Base-by-base conservation (phyloP, 345 rosid genomes). In the Zanthoxylum bungeanum region DNA sequence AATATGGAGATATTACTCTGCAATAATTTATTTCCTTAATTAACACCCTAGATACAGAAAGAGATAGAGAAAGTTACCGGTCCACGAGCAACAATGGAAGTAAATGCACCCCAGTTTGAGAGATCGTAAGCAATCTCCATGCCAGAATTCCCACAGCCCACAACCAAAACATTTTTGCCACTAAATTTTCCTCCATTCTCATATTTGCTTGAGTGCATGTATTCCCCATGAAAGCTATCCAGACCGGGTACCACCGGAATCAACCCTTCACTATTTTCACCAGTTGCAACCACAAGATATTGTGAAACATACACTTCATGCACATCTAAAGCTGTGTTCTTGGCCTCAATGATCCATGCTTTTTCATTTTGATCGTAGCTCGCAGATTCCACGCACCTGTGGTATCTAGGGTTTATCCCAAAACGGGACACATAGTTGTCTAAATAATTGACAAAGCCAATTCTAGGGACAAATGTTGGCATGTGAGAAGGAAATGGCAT, bases 101-200 rank as follows among this genome's bases (percentile, higher is more conserved):
- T 75, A 0, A 40, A 57, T 27, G 86, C 91, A 36, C 76, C 77
- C 7, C 33, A 34, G n/a, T 47, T 78, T 5, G 81, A 73, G 9
- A 88, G 31, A 66, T 86, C 93, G 40, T 77, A 82, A 6, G 88
- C 85, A 24, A 88, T 90, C 71, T 86, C 96, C 88, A 88, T 82
- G 5, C 91, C 91, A 3, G 89, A 90, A 49, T 86, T 88, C 1
- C 96, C 91, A 70, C 85, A 66, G 9, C 96, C 89, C 9, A 88
- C 88, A 2, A 90, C 96, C 56, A 90, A 31, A 53, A 86, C 89
- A 24, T 78, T 33, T 76, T 81, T 80, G 9, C 39, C 3, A 44
- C 9, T 14, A 17, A 71, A 83, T 2, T 7, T 52, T 17, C 21
- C 28, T 0, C 83, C 87, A 66, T 81, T 83, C 22, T 70, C 66